Percentiles rank a stretch among this genome's conserved stretches.
phyloP scores from a whole-genome alignment of 169 alveolate genomes.

The Plasmodium blacklocki region DNA sequence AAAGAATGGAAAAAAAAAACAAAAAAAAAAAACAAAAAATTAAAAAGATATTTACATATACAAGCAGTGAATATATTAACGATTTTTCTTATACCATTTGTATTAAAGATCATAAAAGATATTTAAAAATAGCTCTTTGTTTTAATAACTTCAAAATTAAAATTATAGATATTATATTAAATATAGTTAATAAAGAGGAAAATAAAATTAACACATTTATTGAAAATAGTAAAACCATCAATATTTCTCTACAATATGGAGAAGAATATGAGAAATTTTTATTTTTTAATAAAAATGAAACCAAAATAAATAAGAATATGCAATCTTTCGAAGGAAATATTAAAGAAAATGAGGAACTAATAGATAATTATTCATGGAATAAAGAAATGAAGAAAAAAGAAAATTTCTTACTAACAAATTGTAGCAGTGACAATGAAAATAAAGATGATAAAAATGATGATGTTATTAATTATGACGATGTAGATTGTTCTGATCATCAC shows the following conservation, averaged over 20 bases:
- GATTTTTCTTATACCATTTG: conserved; percentile 55
- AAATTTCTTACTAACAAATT: conserved; percentile 4
- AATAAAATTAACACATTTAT: conserved; percentile 15
- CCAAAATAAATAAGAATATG: not conserved
- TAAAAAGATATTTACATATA: conserved; percentile 33
- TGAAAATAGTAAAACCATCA: conserved; percentile 9
- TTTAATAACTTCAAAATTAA: conserved; percentile 31
- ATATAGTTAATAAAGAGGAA: conserved; percentile 6
- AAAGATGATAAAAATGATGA: not conserved
- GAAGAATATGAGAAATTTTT: too few species aligned
- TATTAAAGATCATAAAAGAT: conserved; percentile 26
- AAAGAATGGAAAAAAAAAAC: not conserved
- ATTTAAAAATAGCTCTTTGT: conserved; percentile 40
- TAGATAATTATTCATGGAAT: not conserved
- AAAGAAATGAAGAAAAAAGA: conserved; percentile 1
- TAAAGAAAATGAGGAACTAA: too few species aligned
- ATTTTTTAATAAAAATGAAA: not conserved
- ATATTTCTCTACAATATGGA: conserved; percentile 9
- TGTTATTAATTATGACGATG: not conserved
- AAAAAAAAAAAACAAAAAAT: conserved; percentile 6
- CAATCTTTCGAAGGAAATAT: not conserved
- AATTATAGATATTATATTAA: conserved; percentile 26
- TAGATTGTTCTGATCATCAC: too few species aligned
- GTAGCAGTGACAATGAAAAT: not conserved
- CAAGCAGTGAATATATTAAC: conserved; percentile 10